Percentiles rank a stretch among this genome's conserved stretches.
These are phyloP conservation scores for Bipolaris bicolor DNA, from an alignment of 2,329 filamentous ascomycete genomes.

Conservation along the genomic window DNA sequence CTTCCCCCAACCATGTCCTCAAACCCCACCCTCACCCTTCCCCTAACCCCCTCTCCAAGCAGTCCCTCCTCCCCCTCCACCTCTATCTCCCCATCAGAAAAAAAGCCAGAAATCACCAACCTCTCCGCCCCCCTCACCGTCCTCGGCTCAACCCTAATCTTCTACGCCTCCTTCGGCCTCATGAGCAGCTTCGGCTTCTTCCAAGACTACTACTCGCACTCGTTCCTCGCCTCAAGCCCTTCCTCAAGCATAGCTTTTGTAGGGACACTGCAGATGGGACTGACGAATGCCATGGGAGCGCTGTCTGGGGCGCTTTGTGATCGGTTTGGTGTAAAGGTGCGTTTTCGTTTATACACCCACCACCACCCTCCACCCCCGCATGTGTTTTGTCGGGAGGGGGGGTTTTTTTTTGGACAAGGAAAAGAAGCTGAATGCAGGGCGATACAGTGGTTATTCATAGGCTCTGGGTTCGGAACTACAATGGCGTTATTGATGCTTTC, in stretches of 20 bases:
- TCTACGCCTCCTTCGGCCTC: constrained; percentile 51
- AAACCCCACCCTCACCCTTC: no score
- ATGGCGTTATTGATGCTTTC: constrained; percentile 34
- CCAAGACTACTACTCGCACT: constrained; percentile 52
- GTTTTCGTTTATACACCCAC: constrained; percentile 11
- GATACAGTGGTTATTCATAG: constrained; percentile 37
- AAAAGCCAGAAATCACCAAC: no score
- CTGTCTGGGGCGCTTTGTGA: constrained; percentile 69
- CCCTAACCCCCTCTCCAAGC: constrained; percentile 16
- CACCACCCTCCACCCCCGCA: no score
- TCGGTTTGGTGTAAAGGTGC: constrained; percentile 61
- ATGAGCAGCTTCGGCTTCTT: constrained; percentile 54
- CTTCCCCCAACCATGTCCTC: no score
- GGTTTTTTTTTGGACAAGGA: no score
- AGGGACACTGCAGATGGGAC: constrained; percentile 50
- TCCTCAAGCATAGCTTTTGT: constrained; percentile 52
- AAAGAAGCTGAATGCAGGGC: not conserved
- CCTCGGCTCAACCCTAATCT: constrained; percentile 44
- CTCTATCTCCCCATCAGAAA: not conserved
- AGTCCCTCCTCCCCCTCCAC: no score
- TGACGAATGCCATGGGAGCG: constrained; percentile 61
- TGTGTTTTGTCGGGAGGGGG: no score
- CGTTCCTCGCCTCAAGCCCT: constrained; percentile 42
- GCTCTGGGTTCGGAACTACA: constrained; percentile 32
- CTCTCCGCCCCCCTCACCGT: constrained; percentile 42